Base-by-base conservation (phyloP, 208 protist genomes). In the Trypanosoma lewisi region DNA sequence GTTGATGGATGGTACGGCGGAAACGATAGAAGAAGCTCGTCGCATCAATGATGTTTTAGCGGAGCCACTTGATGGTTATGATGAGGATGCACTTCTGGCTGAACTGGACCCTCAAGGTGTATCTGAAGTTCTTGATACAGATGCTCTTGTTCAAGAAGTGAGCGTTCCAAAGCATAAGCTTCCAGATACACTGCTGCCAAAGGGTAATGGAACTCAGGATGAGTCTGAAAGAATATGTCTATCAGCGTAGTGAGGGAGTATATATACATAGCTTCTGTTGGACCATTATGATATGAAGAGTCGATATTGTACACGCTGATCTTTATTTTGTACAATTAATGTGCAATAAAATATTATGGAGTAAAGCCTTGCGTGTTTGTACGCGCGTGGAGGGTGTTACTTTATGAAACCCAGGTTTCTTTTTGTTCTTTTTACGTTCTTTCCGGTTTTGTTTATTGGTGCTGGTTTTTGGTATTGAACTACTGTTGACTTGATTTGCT, bases 1-100 rank as follows among this genome's bases (percentile, higher is more conserved):
- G 27, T 75, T 93, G 14, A 92, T 95, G 85, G 68, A 85, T 50
- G 76, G 80, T 59, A 83, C 83, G 16, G 77, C 62, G 19, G 85
- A 95, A 54, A 83, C 83, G 21, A 63, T 95, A 21, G 83, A 83
- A 42, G 76, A 91, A 49, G 80, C 89, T 4, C 62, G 81, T 50
- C 68, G 77, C 52, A 93, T 93, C 50, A 77, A 91, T 50, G 70
- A 67, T 47, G 49, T 93, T 30, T 65, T 93, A 4, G 83, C 66
- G 39, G 70, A 83, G 53, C 81, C 77, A 9, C 47, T 93, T 37
- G 52, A 79, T 28, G 61, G 49, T 4, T 71, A 37, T 42, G 42
- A 47, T 47, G 85, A 95, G 23, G 80, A 91, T 17, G 79, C 80
- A 16, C 73, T 92, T 41, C 61, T 94, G 21, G 65, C 49, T 11